Evolutionary conservation across 805 yeast genomes (phyloP).

Genomic region (Candida nemodendra): DNA sequence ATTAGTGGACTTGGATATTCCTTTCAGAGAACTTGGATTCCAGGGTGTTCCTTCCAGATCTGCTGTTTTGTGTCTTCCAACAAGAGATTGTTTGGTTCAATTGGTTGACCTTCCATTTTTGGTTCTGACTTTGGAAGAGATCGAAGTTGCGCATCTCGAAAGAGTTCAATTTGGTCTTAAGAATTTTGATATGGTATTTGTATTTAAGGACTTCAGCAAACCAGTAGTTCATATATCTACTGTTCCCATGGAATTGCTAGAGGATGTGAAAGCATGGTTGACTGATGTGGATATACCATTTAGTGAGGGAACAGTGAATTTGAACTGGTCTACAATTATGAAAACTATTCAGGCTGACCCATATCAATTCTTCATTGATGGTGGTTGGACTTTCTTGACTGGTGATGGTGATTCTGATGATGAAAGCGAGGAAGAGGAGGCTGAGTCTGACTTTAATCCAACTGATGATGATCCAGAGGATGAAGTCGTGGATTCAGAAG

Average conservation of each 20-base stretch:
- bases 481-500: conserved; percentile 43
- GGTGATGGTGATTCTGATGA: conserved; percentile 81
- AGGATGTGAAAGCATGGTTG: conserved; percentile 92
- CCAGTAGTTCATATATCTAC: conserved; percentile 93
- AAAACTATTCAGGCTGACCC: conserved; percentile 91
- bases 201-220: conserved; percentile 83
- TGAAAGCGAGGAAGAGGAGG: conserved; percentile 66
- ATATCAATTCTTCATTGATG: conserved; percentile 87
- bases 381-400: conserved; percentile 94
- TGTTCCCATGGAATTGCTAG: conserved; percentile 88
- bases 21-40: conserved; percentile 95
- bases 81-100: conserved; percentile 94
- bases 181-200: conserved; percentile 95
- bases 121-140: conserved; percentile 86
- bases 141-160: conserved; percentile 93
- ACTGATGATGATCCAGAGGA: conserved; percentile 60
- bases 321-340: conserved; percentile 96
- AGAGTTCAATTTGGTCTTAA: conserved; percentile 96
- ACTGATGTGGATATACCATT: conserved; percentile 96
- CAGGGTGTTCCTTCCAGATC: conserved; percentile 97
- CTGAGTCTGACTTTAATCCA: conserved; percentile 63
- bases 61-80: conserved; percentile 92
- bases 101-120: conserved; percentile 92
- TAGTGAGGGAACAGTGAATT: conserved; percentile 91
- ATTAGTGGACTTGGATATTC: conserved; percentile 82